Percentiles rank a stretch among this genome's conserved stretches.
Conservation (phyloP, 2,329 filamentous ascomycete species). For the Macroventuria anomochaeta region DNA sequence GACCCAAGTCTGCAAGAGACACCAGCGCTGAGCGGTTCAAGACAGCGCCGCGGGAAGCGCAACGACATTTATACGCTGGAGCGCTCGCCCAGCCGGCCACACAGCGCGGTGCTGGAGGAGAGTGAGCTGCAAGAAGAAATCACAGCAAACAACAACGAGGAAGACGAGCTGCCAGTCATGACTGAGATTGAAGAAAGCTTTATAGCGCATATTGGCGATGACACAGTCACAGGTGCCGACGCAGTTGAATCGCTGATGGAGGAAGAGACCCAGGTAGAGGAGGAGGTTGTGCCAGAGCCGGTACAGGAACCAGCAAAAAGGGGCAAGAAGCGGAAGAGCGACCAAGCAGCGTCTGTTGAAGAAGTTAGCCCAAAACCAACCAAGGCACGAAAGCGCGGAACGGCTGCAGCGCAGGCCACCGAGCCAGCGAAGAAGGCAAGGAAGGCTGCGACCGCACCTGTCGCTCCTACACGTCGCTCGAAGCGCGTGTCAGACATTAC, state of each 20-base stretch:
- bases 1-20: conserved; percentile 40
- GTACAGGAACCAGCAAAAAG: conserved; percentile 34
- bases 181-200: conserved; percentile 41
- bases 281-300: conserved; percentile 33
- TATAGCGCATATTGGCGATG: conserved; percentile 37
- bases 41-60: conserved; percentile 40
- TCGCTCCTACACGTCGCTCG: conserved; percentile 30
- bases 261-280: conserved; percentile 31
- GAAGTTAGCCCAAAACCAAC: conserved; percentile 24
- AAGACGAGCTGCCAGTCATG: conserved; percentile 24
- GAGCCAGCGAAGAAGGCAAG: conserved; percentile 29
- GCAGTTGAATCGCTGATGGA: conserved; percentile 18
- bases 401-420: conserved; percentile 15
- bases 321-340: conserved; percentile 41
- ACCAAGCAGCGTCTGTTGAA: conserved; percentile 25
- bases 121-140: conserved; percentile 44
- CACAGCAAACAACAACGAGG: conserved; percentile 34
- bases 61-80: conserved; percentile 43
- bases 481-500: conserved; percentile 39
- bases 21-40: conserved; percentile 44
- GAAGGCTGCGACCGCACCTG: conserved; percentile 25
- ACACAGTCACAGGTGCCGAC: conserved; percentile 30
- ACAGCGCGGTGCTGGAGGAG: conserved; percentile 40
- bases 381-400: conserved; percentile 30
- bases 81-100: conserved; percentile 36